These are phyloP conservation scores for Thraustotheca clavata DNA, from an alignment of 352 stramenopile genomes.

Conservation along the genomic window DNA sequence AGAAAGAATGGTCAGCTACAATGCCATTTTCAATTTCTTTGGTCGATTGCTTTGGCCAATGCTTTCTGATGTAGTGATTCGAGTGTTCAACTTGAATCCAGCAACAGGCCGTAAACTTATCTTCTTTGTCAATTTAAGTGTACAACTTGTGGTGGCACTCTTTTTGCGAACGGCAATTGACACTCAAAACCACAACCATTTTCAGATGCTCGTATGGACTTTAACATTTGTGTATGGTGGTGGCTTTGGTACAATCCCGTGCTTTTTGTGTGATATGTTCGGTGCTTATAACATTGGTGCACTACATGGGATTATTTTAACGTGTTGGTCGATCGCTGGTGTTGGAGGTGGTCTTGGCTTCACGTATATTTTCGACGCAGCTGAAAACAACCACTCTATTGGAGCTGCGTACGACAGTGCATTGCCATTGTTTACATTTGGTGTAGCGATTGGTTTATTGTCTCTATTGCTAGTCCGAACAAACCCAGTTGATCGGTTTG, in stretches of 20 bases:
- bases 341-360: conserved; percentile 14
- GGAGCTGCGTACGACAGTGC: not conserved
- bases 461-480: not conserved
- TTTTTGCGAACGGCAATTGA: not conserved
- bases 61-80: not conserved
- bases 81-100: conserved; percentile 2
- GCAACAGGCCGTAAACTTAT: conserved; percentile 3
- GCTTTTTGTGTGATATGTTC: conserved; percentile 75
- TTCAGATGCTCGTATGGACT: conserved; percentile 50
- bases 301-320: not conserved
- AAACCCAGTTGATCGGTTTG: not conserved
- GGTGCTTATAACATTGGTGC: conserved; percentile 58
- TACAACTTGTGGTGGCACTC: not conserved
- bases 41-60: conserved; percentile 6
- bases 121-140: conserved; percentile 1
- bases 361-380: not conserved
- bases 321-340: conserved; percentile 6
- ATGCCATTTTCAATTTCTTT: conserved; percentile 8
- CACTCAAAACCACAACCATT: conserved; percentile 8
- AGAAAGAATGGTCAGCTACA: not conserved
- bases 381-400: not conserved
- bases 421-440: not conserved
- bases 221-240: conserved; percentile 63
- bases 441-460: not conserved
- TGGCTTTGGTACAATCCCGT: conserved; percentile 62